Percentiles rank a stretch among this genome's conserved stretches.
phyloP scores from a whole-genome alignment of 805 yeast species.

The Candida odintsovae region DNA sequence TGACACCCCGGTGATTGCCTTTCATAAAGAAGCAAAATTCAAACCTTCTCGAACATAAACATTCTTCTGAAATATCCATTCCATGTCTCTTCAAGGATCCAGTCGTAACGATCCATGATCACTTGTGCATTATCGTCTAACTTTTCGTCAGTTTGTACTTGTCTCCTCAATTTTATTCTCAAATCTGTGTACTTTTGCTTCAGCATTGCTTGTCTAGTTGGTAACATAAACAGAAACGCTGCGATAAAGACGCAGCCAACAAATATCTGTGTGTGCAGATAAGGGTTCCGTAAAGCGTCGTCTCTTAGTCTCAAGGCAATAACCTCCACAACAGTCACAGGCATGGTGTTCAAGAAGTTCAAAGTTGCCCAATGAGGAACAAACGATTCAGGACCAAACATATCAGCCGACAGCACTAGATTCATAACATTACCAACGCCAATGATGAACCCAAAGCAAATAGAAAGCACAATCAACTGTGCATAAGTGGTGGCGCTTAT shows the following conservation, averaged over 20 bases:
- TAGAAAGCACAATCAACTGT: constrained; percentile 34
- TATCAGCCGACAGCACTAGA: constrained; percentile 36
- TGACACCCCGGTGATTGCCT: too few species aligned
- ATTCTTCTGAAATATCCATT: constrained; percentile 11
- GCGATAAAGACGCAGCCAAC: constrained; percentile 43
- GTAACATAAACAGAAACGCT: constrained; percentile 35
- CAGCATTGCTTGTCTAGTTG: constrained; percentile 47
- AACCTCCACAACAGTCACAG: constrained; percentile 45
- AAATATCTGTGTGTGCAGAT: constrained; percentile 52
- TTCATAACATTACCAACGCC: constrained; percentile 42
- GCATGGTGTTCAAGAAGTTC: constrained; percentile 24
- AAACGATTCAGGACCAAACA: constrained; percentile 30
- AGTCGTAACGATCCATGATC: constrained; percentile 3
- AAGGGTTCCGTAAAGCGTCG: constrained; percentile 33
- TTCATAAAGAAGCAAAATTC: not conserved
- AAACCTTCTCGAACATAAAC: constrained; percentile 12
- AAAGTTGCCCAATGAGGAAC: constrained; percentile 15
- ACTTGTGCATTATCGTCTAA: not conserved
- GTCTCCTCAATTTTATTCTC: constrained; percentile 1
- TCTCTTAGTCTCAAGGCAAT: constrained; percentile 44
- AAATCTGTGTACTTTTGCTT: constrained; percentile 26
- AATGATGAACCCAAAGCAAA: constrained; percentile 37
- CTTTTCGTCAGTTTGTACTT: not conserved
- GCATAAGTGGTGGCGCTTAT: constrained; percentile 33
- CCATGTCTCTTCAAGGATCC: constrained; percentile 1